These are phyloP conservation scores for Angophora floribunda DNA, from an alignment of 345 rosid genomes.

Conservation along the genomic window DNA sequence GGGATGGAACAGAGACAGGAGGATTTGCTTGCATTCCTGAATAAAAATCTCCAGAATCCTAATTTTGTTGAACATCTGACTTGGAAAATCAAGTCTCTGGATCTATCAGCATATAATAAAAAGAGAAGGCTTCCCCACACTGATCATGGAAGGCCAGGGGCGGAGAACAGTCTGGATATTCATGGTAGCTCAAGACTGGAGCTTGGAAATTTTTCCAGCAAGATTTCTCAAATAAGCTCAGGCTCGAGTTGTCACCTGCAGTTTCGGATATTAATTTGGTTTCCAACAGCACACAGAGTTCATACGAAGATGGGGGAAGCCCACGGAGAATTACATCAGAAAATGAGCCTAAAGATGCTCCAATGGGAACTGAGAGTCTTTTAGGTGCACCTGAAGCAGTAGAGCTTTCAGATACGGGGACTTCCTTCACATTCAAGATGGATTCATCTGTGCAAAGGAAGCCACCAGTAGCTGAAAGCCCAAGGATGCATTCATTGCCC, in stretches of 20 bases:
- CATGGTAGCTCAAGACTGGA: constrained; percentile 51
- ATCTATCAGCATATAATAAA: constrained; percentile 62
- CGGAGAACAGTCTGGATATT: constrained; percentile 52
- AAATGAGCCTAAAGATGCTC: constrained; percentile 32
- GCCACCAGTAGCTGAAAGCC: constrained; percentile 22
- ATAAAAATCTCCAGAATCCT: constrained; percentile 46
- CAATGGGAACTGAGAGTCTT: constrained; percentile 34
- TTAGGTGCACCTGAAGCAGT: constrained; percentile 43
- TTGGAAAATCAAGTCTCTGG: constrained; percentile 57
- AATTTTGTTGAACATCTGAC: constrained; percentile 50
- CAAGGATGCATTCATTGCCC: constrained; percentile 20
- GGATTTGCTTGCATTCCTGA: constrained; percentile 37
- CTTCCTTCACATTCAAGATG: constrained; percentile 37
- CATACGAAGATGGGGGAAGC: constrained; percentile 55
- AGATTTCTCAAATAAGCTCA: constrained; percentile 66
- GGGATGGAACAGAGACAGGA: constrained; percentile 66
- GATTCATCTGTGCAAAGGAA: constrained; percentile 31
- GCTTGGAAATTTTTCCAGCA: constrained; percentile 56
- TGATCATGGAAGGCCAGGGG: constrained; percentile 45
- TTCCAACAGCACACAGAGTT: constrained; percentile 76
- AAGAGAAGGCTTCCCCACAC: constrained; percentile 68
- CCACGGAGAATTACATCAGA: constrained; percentile 36
- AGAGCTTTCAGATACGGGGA: constrained; percentile 81
- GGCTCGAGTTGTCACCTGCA: constrained; percentile 73
- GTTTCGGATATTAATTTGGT: constrained; percentile 79